Percentiles rank a stretch among this genome's conserved stretches.
Evolutionary conservation across 1,284 basidiomycete species (phyloP).

Genomic region (Singerocomus inundabilis): DNA sequence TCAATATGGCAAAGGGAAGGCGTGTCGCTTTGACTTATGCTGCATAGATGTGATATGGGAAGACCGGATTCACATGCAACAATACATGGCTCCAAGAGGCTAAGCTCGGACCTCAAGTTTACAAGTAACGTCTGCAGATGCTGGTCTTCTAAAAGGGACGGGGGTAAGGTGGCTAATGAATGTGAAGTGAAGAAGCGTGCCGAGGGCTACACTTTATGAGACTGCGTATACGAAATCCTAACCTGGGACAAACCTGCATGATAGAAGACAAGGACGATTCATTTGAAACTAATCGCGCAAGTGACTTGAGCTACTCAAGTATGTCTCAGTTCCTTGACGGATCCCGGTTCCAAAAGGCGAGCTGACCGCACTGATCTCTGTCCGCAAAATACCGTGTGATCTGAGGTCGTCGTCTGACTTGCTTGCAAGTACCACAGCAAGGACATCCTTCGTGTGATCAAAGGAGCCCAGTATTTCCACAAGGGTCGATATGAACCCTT

Average conservation of each 20-base stretch:
- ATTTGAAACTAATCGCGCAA: conserved; percentile 46
- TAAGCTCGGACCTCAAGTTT: conserved; percentile 41
- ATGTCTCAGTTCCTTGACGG: conserved; percentile 5
- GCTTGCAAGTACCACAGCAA: conserved; percentile 30
- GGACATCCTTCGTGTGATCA: conserved; percentile 43
- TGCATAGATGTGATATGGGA: conserved; percentile 28
- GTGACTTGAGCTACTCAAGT: conserved; percentile 39
- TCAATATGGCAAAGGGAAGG: conserved; percentile 50
- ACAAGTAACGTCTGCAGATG: conserved; percentile 40
- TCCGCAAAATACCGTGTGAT: conserved; percentile 39
- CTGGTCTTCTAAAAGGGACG: conserved; percentile 29
- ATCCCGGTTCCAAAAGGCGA: background rate
- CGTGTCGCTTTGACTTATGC: conserved; percentile 22
- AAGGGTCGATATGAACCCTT: conserved; percentile 42
- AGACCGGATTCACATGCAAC: conserved; percentile 43
- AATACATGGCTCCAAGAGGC: conserved; percentile 38
- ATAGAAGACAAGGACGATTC: conserved; percentile 42
- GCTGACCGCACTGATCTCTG: conserved; percentile 29
- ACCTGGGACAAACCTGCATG: conserved; percentile 38
- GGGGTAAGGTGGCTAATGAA: conserved; percentile 40
- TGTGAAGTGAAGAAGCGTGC: conserved; percentile 53
- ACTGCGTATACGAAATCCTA: conserved; percentile 7
- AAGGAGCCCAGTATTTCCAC: conserved; percentile 42
- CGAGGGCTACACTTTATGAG: conserved; percentile 44
- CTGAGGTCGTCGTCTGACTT: conserved; percentile 46